Conservation (phyloP, 495 filamentous ascomycete species). For the Ramalina intermedia region DNA sequence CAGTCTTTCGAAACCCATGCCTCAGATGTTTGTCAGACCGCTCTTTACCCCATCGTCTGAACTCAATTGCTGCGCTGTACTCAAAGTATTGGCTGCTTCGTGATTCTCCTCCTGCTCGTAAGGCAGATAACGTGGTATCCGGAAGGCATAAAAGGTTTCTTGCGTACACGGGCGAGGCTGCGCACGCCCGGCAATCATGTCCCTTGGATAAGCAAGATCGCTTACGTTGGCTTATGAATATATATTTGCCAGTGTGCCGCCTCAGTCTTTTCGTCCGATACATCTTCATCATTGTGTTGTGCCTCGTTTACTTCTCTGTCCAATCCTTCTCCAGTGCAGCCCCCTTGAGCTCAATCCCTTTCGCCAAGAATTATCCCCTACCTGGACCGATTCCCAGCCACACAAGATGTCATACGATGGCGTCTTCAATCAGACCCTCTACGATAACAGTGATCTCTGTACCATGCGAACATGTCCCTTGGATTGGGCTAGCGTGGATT, state of each 20-base stretch:
- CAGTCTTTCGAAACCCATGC: too few species aligned
- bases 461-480: constrained; percentile 27
- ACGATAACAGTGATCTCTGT: constrained; percentile 13
- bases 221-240: background rate
- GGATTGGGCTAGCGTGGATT: constrained; percentile 18
- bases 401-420: background rate
- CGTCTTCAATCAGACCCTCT: constrained; percentile 3
- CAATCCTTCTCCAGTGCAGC: background rate
- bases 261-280: background rate
- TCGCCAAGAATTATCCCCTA: background rate
- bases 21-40: too few species aligned
- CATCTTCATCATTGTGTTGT: background rate
- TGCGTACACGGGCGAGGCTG: background rate
- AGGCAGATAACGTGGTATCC: background rate
- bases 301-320: background rate
- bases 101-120: background rate
- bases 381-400: background rate
- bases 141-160: background rate
- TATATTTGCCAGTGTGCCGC: background rate
- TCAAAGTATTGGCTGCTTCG: background rate
- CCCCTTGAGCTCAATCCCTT: background rate
- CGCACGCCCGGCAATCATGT: too few species aligned
- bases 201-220: too few species aligned
- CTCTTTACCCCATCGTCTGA: too few species aligned
- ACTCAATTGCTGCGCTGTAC: background rate